Conservation (phyloP, 345 rosid genomes). For the Linum lewisii region DNA sequence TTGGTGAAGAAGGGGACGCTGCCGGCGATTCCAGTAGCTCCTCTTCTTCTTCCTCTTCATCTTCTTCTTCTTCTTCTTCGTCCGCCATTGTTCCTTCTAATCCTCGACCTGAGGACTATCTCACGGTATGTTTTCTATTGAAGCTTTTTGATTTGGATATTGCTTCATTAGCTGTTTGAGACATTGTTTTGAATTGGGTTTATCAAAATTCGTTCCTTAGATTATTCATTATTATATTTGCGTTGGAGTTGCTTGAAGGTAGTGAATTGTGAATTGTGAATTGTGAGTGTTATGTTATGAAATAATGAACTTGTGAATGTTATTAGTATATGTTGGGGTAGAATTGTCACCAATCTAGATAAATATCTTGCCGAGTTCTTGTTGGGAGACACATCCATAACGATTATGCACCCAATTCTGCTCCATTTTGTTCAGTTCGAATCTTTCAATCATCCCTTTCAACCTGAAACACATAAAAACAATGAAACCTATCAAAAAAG, state of each 20-base stretch:
- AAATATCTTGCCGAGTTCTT: background rate
- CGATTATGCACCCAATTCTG: no score
- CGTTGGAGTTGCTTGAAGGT: background rate
- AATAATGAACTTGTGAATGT: no score
- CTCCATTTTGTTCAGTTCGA: no score
- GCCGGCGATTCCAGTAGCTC: constrained; percentile 44
- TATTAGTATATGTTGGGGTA: background rate
- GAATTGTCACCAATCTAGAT: background rate
- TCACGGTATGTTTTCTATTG: constrained; percentile 41
- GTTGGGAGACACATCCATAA: no score
- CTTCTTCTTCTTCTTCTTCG: no score
- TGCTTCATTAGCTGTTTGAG: constrained; percentile 4
- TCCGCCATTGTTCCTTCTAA: constrained; percentile 74
- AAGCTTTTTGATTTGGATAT: background rate
- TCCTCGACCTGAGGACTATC: constrained; percentile 84
- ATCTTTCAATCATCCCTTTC: no score
- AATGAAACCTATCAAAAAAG: no score
- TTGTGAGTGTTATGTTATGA: no score
- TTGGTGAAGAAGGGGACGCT: constrained; percentile 31
- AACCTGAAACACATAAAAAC: no score
- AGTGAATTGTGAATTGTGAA: background rate
- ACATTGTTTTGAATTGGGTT: background rate
- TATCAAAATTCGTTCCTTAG: background rate
- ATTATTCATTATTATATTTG: background rate
- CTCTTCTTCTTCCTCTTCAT: constrained; percentile 10